Percentiles rank a stretch among this genome's conserved stretches.
These are phyloP conservation scores for Modicella reniformis DNA, from an alignment of 371 early-diverging fungal genomes.

Conservation along the genomic window DNA sequence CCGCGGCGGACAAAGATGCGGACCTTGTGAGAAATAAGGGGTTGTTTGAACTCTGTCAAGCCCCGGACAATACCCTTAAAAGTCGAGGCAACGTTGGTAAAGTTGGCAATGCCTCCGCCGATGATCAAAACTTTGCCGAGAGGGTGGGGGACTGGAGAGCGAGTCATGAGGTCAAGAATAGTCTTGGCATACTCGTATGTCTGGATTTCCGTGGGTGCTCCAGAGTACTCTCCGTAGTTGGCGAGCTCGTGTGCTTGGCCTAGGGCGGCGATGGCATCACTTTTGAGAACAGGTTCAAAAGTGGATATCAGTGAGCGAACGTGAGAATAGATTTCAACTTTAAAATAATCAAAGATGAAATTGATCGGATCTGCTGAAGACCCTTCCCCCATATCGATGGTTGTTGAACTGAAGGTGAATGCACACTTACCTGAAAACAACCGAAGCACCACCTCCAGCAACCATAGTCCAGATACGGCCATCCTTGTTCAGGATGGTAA, in stretches of 20 bases:
- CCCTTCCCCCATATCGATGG: too few relatives aligned
- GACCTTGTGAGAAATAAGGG: conserved; percentile 86
- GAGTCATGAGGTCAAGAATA: conserved; percentile 96
- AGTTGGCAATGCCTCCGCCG: conserved; percentile 99
- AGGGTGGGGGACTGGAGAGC: conserved; percentile 75
- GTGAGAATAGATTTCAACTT: too few relatives aligned
- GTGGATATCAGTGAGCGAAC: neutral
- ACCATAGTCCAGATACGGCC: conserved; percentile 99
- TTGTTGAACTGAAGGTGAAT: neutral
- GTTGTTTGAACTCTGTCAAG: conserved; percentile 88
- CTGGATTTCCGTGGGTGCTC: conserved; percentile 97
- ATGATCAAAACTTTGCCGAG: conserved; percentile 95
- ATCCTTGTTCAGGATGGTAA: conserved; percentile 92
- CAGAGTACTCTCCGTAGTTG: conserved; percentile 99
- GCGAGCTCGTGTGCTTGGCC: conserved; percentile 94
- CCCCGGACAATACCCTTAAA: conserved; percentile 98
- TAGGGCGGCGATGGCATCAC: conserved; percentile 96
- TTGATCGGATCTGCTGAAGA: neutral
- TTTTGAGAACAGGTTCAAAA: conserved; percentile 21
- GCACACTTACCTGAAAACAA: conserved; percentile 75
- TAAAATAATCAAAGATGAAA: neutral
- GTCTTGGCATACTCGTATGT: conserved; percentile 98
- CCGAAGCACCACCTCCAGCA: conserved; percentile 98
- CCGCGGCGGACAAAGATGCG: conserved; percentile 96
- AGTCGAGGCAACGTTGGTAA: conserved; percentile 97